Conservation (phyloP, 805 yeast genomes). For the Martiniozyma abietophila region DNA sequence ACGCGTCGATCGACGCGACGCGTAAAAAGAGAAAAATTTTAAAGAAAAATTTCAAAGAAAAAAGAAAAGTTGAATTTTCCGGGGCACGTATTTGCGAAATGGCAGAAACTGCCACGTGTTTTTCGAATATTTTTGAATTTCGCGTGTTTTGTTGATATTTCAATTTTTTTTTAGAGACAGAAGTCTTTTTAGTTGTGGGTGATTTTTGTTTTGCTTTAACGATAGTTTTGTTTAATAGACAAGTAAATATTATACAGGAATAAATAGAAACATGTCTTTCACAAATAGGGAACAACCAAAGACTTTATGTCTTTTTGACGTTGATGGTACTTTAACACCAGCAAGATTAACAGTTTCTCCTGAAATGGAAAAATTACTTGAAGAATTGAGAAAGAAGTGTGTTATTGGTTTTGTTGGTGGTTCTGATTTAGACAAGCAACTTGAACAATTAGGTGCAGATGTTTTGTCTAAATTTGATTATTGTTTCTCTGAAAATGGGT, state of each 20-base stretch:
- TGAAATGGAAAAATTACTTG: constrained; percentile 67
- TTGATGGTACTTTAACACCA: constrained; percentile 97
- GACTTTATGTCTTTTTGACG: constrained; percentile 88
- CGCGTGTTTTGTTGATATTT: too few species aligned
- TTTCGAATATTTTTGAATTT: too few species aligned
- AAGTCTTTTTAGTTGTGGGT: too few species aligned
- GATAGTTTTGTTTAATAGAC: too few species aligned
- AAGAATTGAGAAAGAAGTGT: constrained; percentile 77
- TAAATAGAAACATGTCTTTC: constrained; percentile 30
- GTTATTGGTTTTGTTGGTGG: constrained; percentile 99
- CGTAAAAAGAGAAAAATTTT: too few species aligned
- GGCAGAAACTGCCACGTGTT: constrained; percentile 6
- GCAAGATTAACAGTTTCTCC: constrained; percentile 68
- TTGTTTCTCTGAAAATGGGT: constrained; percentile 95
- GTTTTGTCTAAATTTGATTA: constrained; percentile 81
- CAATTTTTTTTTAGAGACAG: too few species aligned
- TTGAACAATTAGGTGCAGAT: constrained; percentile 85
- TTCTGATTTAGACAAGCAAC: constrained; percentile 86
- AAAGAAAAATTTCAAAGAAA: too few species aligned
- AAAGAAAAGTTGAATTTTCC: too few species aligned
- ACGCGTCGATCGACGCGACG: too few species aligned
- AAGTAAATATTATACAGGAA: too few species aligned
- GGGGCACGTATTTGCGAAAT: too few species aligned
- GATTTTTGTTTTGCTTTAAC: too few species aligned
- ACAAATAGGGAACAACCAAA: constrained; percentile 74